These are phyloP conservation scores for Raphanus hybrid DNA, from an alignment of 441 rosid species.

Conservation along the genomic window DNA sequence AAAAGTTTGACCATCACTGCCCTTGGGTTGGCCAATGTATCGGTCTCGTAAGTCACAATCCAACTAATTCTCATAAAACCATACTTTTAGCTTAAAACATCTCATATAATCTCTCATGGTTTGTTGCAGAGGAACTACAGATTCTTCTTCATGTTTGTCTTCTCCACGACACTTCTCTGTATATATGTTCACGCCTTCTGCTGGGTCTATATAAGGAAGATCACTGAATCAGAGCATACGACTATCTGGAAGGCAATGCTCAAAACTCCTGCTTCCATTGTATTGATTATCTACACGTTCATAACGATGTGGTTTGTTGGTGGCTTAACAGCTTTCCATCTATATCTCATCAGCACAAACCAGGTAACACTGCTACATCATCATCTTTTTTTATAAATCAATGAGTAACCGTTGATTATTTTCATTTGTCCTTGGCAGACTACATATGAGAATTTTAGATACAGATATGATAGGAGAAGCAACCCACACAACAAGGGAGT, in stretches of 20 bases:
- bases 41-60: constrained; percentile 56
- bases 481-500: constrained; percentile 69
- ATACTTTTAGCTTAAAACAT: not conserved
- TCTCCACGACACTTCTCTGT: constrained; percentile 66
- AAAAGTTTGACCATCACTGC: constrained; percentile 80
- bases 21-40: constrained; percentile 91
- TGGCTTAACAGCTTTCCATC: constrained; percentile 68
- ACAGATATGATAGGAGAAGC: constrained; percentile 59
- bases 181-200: constrained; percentile 68
- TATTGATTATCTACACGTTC: constrained; percentile 61
- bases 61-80: constrained; percentile 9
- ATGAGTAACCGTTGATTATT: not conserved
- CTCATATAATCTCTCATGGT: constrained; percentile 13
- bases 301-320: constrained; percentile 74
- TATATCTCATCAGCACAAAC: constrained; percentile 68
- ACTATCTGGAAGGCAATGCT: constrained; percentile 63
- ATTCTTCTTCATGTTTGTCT: constrained; percentile 74
- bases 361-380: constrained; percentile 48
- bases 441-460: constrained; percentile 69
- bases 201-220: constrained; percentile 70
- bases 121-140: constrained; percentile 65
- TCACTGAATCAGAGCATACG: constrained; percentile 54
- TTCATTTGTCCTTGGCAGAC: constrained; percentile 48
- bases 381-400: not conserved
- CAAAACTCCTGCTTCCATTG: constrained; percentile 75